Percentiles rank a stretch among this genome's conserved stretches.
These are phyloP conservation scores for Candida taoyuanica DNA, from an alignment of 805 yeast genomes.

Conservation along the genomic window DNA sequence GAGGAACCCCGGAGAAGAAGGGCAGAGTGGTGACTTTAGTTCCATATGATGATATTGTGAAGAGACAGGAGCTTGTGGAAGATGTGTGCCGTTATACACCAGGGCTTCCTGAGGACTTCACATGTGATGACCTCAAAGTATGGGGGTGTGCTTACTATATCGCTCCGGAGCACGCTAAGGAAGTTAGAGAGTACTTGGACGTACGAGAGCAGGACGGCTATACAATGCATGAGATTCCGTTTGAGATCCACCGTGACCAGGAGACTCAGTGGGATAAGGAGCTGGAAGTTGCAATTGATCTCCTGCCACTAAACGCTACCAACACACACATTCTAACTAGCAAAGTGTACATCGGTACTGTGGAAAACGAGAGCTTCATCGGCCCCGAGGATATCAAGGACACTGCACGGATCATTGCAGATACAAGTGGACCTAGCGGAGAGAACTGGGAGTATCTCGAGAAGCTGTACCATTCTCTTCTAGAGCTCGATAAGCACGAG, in stretches of 20 bases:
- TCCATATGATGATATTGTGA: slow-evolving; percentile 48
- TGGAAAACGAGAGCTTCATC: slow-evolving; percentile 73
- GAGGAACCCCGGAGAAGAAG: slow-evolving; percentile 83
- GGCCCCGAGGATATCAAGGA: slow-evolving; percentile 66
- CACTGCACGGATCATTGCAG: slow-evolving; percentile 58
- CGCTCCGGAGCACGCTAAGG: slow-evolving; percentile 53
- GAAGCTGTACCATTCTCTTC: slow-evolving; percentile 46
- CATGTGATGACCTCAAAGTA: slow-evolving; percentile 44
- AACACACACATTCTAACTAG: slow-evolving; percentile 48
- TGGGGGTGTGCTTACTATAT: slow-evolving; percentile 87
- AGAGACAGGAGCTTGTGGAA: slow-evolving; percentile 35
- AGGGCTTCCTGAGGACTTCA: slow-evolving; percentile 24
- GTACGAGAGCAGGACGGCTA: slow-evolving; percentile 89
- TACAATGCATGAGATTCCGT: slow-evolving; percentile 60
- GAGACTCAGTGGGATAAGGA: slow-evolving; percentile 5
- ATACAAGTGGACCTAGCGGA: slow-evolving; percentile 76
- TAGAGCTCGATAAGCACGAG: slow-evolving; percentile 24
- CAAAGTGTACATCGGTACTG: slow-evolving; percentile 77
- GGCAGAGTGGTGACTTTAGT: slow-evolving; percentile 87
- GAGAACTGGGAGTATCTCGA: slow-evolving; percentile 66
- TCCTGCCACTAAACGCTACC: slow-evolving; percentile 29
- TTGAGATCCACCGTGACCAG: slow-evolving; percentile 40
- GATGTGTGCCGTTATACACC: slow-evolving; percentile 35
- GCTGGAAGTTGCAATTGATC: slow-evolving; percentile 7
- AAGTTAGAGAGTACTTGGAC: slow-evolving; percentile 68